Base-by-base conservation (phyloP, 306 rosid species). In the Vigna radiata region DNA sequence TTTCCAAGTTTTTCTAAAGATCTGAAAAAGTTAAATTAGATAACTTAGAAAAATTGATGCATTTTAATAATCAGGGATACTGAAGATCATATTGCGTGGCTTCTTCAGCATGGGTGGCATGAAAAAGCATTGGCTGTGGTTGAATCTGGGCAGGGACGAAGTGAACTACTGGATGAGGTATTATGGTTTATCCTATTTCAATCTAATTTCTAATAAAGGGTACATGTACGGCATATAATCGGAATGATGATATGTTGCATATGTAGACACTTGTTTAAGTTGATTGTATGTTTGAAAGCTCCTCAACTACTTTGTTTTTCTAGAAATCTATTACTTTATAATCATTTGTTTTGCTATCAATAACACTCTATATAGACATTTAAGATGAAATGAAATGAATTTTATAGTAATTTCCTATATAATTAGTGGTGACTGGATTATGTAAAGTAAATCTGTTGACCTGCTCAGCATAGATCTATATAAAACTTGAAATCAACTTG, bases 51-150 rank as follows among this genome's bases (percentile, higher is more conserved):
- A 78, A 73, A 31, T 64, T 74, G 48, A 82, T 84, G 78, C 8
- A 18, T 85, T 68, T 63, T 77, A 43, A 70, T 83, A 75, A 55
- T 70, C 84, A 95, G 99, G 91, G 99, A 95, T 89, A 86, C 99
- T 9, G 97, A 95, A 81, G 99, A 95, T 88, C 99, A 95, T 85
- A 95, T 95, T 82, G 84, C 97, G 25, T 95, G 99, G 99, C 96
- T 95, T 84, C 97, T 95, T 85, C 90, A 92, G 87, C 99, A 95
- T 65, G 94, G 96, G 11, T 91, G 96, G 84, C 99, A 95, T 75
- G 99, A 95, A 83, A 95, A 91, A 76, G 99, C 99, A 64, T 85
- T 92, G 87, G 97, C 96, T 72, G 99, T 91, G 19, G 99, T 92
- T 76, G 97, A 95, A 86, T 94, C 99, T 50, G 92, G 97, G 73